Evolutionary conservation across 2,329 filamentous ascomycete genomes (phyloP), one percentile per base, ranked within the genome.

Genomic region (Colletotrichum plurivorum): DNA sequence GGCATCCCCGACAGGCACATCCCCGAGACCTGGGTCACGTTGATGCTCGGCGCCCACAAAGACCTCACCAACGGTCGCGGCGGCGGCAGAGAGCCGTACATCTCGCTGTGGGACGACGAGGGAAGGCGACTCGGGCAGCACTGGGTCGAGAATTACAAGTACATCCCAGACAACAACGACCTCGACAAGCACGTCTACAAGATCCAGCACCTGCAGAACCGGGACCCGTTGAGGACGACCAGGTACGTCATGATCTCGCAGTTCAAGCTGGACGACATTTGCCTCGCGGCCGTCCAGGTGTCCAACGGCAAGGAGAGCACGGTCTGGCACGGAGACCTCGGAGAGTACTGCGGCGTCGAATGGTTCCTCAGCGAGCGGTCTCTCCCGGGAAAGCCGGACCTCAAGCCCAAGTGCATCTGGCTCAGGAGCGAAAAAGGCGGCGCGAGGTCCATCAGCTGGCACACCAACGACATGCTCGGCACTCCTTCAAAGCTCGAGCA

Each of bases 321-420:
- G 12, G 57, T 70, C 39, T 74, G 72, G 56, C 73, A 68, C 20
- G 75, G 75, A 36, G 74, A 76, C 36, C 53, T 72, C 7, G 73
- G 71, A 8, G 61, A 64, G 12, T 65, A 20, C 15, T 76, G 75
- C 65, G 73, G 73, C 10, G 58, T 67, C 20, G 68, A 63, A 22
- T 76, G 74, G 74, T 74, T 68, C 57, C 53, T 64, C 45, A 75
- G 75, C 62, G 25, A 73, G 5, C 69, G 66, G 41, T 39, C 55
- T 5, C 41, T 43, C 20, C 69, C 75, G 12, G 73, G 73, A 5
- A n/a, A 27, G 9, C 22, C 16, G 1, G 45, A 69, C 10, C 56
- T 64, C 16, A 48, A 65, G 43, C 74, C 74, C 9, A 71, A 71
- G 20, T 76, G 75, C 18, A 52, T 67, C 3, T 67, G 60, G 18